Evolutionary conservation across 1,284 basidiomycete genomes (phyloP).

Genomic region (Leccinum brunneo-olivaceum): DNA sequence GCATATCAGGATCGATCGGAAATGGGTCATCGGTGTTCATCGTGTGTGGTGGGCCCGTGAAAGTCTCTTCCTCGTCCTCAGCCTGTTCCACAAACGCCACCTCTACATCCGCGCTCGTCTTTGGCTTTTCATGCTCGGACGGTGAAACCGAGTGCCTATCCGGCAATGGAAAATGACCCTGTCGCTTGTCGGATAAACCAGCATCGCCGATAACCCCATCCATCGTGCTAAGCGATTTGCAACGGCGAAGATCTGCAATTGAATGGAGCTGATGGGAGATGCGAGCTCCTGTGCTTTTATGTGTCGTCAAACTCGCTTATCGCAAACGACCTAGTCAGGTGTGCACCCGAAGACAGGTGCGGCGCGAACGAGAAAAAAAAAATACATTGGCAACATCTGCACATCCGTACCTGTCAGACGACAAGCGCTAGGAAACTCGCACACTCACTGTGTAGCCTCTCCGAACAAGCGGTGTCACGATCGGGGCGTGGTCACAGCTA

Average conservation of each 20-base stretch:
- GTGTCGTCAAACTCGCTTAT: constrained; percentile 11
- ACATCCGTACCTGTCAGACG: constrained; percentile 5
- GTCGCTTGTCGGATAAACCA: neutral
- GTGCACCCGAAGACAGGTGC: neutral
- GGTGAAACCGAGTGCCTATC: neutral
- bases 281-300: constrained; percentile 1
- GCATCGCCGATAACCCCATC: neutral
- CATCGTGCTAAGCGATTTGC: neutral
- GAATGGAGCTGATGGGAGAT: neutral
- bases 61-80: neutral
- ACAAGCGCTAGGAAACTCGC: too few relatives aligned
- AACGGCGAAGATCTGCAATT: neutral
- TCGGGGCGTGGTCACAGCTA: neutral
- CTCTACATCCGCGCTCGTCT: constrained; percentile 3
- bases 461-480: neutral
- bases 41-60: constrained; percentile 1
- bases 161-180: neutral
- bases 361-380: neutral
- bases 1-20: constrained; percentile 44
- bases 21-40: constrained; percentile 38
- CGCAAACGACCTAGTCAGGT: constrained; percentile 5
- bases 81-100: constrained; percentile 8
- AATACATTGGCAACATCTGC: neutral
- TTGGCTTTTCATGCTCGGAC: constrained; percentile 1
- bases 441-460: neutral